Evolutionary conservation across 2,329 filamentous ascomycete genomes (phyloP).

Genomic region (Diaporthe vaccinii): DNA sequence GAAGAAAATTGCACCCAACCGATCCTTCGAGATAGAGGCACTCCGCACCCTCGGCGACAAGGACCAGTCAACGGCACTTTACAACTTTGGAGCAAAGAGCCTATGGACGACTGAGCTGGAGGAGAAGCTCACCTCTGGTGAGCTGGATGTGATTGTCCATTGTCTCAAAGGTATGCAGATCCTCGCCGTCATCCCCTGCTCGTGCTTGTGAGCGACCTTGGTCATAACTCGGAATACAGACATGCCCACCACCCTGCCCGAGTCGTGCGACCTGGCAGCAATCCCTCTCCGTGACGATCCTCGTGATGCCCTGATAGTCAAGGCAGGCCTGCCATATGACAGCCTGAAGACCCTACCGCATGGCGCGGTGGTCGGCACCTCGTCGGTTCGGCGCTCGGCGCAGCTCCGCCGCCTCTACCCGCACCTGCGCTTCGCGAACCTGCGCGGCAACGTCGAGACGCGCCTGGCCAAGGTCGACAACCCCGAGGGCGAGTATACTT

Average conservation of each 20-base stretch:
- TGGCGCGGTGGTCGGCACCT: constrained; percentile 6
- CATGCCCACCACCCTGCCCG: constrained; percentile 13
- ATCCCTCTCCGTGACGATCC: constrained; percentile 5
- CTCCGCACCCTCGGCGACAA: constrained; percentile 20
- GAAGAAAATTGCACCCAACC: constrained; percentile 8
- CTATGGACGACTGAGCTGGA: constrained; percentile 14
- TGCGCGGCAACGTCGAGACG: constrained; percentile 19
- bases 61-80: constrained; percentile 12
- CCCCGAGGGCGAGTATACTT: background rate
- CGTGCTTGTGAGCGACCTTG: background rate
- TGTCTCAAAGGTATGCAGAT: constrained; percentile 2
- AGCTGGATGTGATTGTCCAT: constrained; percentile 5
- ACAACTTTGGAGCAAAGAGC: constrained; percentile 20
- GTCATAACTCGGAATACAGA: background rate
- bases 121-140: background rate
- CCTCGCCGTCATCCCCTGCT: background rate
- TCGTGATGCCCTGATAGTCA: constrained; percentile 19
- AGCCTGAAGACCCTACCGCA: background rate
- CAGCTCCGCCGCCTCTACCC: background rate
- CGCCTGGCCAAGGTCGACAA: constrained; percentile 10
- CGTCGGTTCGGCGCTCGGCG: constrained; percentile 9
- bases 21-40: constrained; percentile 15
- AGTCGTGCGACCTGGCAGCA: background rate
- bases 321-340: constrained; percentile 6
- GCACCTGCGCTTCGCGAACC: background rate